phyloP scores from a whole-genome alignment of 2,329 filamentous ascomycete species.

The Ophiocordyceps camponoti-leonardi region DNA sequence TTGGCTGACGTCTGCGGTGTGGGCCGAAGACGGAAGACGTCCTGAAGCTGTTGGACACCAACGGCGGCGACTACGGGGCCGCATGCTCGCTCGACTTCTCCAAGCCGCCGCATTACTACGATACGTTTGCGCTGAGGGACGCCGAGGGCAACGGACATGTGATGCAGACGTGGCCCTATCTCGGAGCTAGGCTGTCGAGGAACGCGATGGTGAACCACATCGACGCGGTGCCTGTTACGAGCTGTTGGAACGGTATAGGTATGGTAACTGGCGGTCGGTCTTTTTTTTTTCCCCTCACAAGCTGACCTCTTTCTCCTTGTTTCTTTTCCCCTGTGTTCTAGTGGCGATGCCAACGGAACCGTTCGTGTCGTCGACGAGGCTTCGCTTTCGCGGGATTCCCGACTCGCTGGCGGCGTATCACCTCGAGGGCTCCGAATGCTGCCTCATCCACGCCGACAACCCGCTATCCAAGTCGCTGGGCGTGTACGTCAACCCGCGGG shows the following conservation, averaged over 20 bases:
- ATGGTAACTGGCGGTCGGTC: too few relatives aligned
- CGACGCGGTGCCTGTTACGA: slow-evolving; percentile 25
- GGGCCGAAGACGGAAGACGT: slow-evolving; percentile 38
- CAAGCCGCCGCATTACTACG: slow-evolving; percentile 36
- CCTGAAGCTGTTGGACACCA: slow-evolving; percentile 35
- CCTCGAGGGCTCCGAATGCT: slow-evolving; percentile 65
- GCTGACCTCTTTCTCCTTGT: too few relatives aligned
- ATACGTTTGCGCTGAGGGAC: slow-evolving; percentile 46
- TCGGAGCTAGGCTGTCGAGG: slow-evolving; percentile 30
- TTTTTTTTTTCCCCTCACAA: too few relatives aligned
- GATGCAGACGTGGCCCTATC: slow-evolving; percentile 43
- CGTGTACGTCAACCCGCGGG: slow-evolving; percentile 52
- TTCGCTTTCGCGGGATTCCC: slow-evolving; percentile 46
- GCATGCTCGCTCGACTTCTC: slow-evolving; percentile 45
- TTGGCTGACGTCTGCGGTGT: too few relatives aligned
- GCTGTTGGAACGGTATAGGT: slow-evolving; percentile 29
- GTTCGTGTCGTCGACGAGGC: slow-evolving; percentile 26
- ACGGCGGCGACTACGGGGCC: slow-evolving; percentile 39
- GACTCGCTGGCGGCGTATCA: slow-evolving; percentile 45
- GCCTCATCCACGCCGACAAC: slow-evolving; percentile 60
- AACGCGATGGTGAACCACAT: slow-evolving; percentile 31
- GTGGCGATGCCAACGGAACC: slow-evolving; percentile 35
- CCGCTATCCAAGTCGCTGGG: slow-evolving; percentile 32
- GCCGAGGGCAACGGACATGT: slow-evolving; percentile 29
- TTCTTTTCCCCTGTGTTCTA: slow-evolving; percentile 4